Conservation (phyloP, 108 stramenopile genomes). For the Fragilaria crotonensis region DNA sequence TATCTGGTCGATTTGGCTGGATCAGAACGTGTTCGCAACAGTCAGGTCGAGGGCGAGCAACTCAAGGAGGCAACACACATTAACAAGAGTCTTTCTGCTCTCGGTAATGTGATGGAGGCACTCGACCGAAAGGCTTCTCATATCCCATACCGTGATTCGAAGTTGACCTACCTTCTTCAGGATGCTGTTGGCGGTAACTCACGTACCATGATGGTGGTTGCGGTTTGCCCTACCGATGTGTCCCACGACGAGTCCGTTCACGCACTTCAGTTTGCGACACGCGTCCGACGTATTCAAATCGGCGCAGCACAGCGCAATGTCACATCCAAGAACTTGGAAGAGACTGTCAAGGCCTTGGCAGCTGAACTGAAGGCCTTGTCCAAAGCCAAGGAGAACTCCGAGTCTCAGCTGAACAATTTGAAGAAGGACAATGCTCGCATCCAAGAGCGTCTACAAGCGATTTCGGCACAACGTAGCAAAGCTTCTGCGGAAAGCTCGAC, state of each 20-base stretch:
- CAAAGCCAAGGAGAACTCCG: conserved; percentile 74
- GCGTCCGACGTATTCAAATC: conserved; percentile 85
- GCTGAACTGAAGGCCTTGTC: conserved; percentile 66
- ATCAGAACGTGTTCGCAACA: conserved; percentile 96
- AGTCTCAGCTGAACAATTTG: conserved; percentile 58
- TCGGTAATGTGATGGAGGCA: conserved; percentile 98
- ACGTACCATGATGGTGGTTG: conserved; percentile 95
- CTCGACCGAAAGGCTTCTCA: conserved; percentile 84
- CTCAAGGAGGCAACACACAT: conserved; percentile 97
- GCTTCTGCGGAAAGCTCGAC: conserved; percentile 67
- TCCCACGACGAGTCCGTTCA: conserved; percentile 94
- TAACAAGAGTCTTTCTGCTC: conserved; percentile 95
- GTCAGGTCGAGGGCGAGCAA: conserved; percentile 82
- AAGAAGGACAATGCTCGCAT: conserved; percentile 75
- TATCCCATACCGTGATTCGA: conserved; percentile 92
- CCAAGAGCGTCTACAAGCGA: conserved; percentile 62
- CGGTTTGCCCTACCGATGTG: conserved; percentile 77
- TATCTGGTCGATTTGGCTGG: conserved; percentile 99
- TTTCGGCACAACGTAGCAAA: conserved; percentile 42
- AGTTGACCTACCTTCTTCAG: conserved; percentile 92
- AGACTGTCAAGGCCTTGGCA: conserved; percentile 81
- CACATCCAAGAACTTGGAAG: conserved; percentile 82
- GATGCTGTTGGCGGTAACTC: conserved; percentile 94
- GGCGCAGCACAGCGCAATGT: conserved; percentile 85
- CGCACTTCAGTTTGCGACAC: conserved; percentile 97